phyloP scores from a whole-genome alignment of 139 green algal species.

The Coelastrella sp. region DNA sequence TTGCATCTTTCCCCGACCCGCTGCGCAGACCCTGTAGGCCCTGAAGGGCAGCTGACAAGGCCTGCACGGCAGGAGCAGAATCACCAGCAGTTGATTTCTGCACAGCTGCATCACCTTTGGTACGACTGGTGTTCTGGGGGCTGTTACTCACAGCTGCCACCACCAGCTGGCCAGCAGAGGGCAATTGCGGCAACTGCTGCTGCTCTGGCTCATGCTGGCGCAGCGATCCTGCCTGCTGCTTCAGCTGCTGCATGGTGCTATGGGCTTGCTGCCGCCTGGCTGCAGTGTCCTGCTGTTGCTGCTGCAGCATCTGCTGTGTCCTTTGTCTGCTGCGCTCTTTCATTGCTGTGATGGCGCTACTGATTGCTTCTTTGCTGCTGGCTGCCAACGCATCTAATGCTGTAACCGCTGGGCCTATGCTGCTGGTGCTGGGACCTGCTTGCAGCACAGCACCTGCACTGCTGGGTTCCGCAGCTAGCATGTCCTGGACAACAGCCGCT shows the following conservation, averaged over 20 bases:
- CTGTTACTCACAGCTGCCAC: background rate
- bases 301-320: background rate
- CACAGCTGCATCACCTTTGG: background rate
- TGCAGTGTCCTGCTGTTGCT: background rate
- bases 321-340: background rate
- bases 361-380: background rate
- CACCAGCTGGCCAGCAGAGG: background rate
- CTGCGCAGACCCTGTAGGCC: background rate
- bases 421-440: too few relatives aligned
- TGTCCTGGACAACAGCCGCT: background rate
- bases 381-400: background rate
- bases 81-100: background rate
- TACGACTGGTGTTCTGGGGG: too few relatives aligned
- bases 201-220: background rate
- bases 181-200: background rate
- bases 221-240: background rate
- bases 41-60: background rate
- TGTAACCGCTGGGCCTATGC: too few relatives aligned
- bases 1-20: background rate
- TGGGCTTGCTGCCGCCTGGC: background rate
- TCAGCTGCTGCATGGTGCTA: background rate
- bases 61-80: background rate
- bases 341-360: background rate
- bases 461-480: background rate
- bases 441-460: too few relatives aligned